Percentiles rank a stretch among this genome's conserved stretches.
These are phyloP conservation scores for Torulaspora pretoriensis DNA, from an alignment of 1,139 yeast genomes.

Conservation along the genomic window DNA sequence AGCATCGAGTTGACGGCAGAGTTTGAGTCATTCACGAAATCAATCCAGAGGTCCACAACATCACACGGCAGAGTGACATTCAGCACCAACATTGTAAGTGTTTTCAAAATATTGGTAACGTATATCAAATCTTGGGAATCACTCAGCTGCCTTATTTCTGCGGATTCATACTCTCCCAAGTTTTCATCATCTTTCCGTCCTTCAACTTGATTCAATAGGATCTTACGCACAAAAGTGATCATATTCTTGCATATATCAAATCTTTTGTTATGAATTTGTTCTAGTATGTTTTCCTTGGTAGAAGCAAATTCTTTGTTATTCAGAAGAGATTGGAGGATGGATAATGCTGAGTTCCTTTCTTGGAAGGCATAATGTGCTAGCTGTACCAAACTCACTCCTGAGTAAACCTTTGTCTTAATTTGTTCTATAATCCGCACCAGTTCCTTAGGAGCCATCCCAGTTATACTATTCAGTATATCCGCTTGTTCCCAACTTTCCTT, in stretches of 20 bases:
- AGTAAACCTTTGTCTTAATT: constrained; percentile 21
- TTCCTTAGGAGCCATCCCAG: constrained; percentile 43
- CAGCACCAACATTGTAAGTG: constrained; percentile 37
- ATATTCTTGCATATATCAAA: constrained; percentile 32
- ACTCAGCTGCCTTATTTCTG: constrained; percentile 34
- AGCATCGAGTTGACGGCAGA: constrained; percentile 36
- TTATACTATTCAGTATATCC: constrained; percentile 24
- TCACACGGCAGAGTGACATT: constrained; percentile 35
- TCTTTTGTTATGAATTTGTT: constrained; percentile 38
- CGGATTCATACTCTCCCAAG: constrained; percentile 13
- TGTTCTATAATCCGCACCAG: constrained; percentile 46
- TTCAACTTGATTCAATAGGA: constrained; percentile 14
- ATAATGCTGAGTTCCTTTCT: constrained; percentile 38
- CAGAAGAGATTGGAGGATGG: constrained; percentile 41
- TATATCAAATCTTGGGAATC: constrained; percentile 41
- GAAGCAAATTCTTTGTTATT: constrained; percentile 38
- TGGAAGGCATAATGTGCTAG: constrained; percentile 29
- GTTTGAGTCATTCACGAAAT: constrained; percentile 44
- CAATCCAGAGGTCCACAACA: constrained; percentile 52
- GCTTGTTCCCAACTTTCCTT: constrained; percentile 9
- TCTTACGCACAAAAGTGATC: constrained; percentile 28
- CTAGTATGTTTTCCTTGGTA: constrained; percentile 42
- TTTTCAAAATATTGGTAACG: constrained; percentile 44
- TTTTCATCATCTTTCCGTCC: not conserved
- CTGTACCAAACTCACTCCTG: constrained; percentile 22